Evolutionary conservation across 345 rosid species (phyloP).

Genomic region (Salix arbutifolia): DNA sequence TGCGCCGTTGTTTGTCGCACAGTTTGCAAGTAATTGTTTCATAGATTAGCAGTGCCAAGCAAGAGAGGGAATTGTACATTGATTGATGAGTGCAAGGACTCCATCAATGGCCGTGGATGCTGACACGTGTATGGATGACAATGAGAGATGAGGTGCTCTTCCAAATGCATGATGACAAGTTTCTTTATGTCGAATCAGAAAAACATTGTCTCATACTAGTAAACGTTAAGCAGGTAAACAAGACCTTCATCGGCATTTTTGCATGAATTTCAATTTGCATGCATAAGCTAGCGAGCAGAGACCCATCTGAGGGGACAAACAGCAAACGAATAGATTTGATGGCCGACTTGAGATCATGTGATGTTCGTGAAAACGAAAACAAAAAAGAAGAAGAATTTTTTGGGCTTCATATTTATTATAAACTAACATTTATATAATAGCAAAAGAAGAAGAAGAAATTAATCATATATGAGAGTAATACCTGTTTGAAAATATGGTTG

Average conservation of each 20-base stretch:
- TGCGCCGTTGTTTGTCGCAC: slow-evolving; percentile 32
- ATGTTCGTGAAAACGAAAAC: too few relatives aligned
- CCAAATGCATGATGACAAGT: slow-evolving; percentile 35
- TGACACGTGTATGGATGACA: slow-evolving; percentile 22
- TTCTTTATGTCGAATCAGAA: slow-evolving; percentile 31
- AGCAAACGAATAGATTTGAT: background rate
- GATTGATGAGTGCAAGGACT: background rate
- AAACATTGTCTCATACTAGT: background rate
- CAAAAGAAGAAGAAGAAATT: background rate
- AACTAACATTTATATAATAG: background rate
- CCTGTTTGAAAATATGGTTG: accelerated
- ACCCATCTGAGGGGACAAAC: background rate
- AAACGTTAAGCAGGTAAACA: background rate
- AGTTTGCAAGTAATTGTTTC: background rate
- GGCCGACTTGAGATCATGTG: background rate
- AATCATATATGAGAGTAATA: background rate
- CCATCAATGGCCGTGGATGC: background rate
- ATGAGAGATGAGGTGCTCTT: slow-evolving; percentile 15
- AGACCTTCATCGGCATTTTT: background rate
- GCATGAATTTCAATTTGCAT: background rate
- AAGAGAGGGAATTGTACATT: background rate
- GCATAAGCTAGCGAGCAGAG: background rate
- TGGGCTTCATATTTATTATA: background rate
- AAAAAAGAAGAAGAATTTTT: background rate
- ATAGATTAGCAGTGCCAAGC: background rate